These are phyloP conservation scores for Myriosclerotinia curreyana DNA, from an alignment of 2,329 filamentous ascomycete genomes.

Conservation along the genomic window DNA sequence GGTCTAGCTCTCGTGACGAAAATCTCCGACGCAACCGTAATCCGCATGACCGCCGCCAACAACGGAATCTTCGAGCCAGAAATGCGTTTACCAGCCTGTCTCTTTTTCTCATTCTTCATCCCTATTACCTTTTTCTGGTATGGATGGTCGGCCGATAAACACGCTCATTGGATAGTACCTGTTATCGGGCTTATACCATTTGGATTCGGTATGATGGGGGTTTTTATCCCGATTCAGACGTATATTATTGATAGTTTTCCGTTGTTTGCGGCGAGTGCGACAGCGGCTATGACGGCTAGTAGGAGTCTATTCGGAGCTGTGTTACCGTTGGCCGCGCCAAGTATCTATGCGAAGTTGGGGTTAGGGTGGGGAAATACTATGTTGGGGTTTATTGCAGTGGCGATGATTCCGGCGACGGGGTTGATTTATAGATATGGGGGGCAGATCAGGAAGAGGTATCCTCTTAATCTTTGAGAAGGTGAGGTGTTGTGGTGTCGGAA, in stretches of 20 bases:
- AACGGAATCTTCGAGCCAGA: conserved; percentile 40
- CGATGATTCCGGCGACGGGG: conserved; percentile 46
- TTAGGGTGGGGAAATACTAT: conserved; percentile 49
- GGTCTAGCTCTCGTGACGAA: conserved; percentile 44
- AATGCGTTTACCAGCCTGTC: conserved; percentile 44
- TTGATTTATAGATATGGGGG: conserved; percentile 22
- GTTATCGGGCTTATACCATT: conserved; percentile 44
- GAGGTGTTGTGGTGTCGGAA: neutral
- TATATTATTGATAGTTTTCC: conserved; percentile 48
- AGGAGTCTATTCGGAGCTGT: conserved; percentile 48
- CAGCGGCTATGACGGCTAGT: conserved; percentile 42
- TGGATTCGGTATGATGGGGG: conserved; percentile 45
- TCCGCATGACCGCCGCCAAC: conserved; percentile 46
- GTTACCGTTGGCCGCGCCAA: conserved; percentile 50
- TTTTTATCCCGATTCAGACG: conserved; percentile 44
- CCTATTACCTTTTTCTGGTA: conserved; percentile 49
- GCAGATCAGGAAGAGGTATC: conserved; percentile 19
- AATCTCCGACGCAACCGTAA: conserved; percentile 45
- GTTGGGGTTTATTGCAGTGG: conserved; percentile 49
- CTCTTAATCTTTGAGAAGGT: conserved; percentile 10
- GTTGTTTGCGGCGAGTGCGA: conserved; percentile 42
- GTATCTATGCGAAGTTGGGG: conserved; percentile 44
- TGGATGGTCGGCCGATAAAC: conserved; percentile 45
- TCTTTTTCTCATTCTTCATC: conserved; percentile 44
- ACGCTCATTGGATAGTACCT: conserved; percentile 45